Evolutionary conservation across 768 basidiomycete genomes (phyloP), one percentile per base, ranked within the genome.

Genomic region (Pleurotus ostreatus): DNA sequence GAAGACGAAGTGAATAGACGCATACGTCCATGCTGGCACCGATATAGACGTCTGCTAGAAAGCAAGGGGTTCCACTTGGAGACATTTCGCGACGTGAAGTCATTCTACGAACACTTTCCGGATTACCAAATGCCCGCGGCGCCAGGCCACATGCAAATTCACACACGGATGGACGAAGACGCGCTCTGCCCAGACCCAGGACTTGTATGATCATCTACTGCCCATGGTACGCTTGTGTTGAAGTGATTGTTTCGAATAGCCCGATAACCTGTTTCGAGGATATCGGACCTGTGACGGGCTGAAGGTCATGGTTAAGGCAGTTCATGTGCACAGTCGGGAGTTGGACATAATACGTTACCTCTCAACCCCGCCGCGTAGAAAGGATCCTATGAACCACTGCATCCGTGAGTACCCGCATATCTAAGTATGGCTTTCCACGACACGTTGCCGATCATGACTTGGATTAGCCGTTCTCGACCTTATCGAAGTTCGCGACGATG

Each of bases 261-360:
- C 80, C 45, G 88, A 87, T 57, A 83, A 84, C 63, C 70, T 91
- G 40, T 91, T 91, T 68, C 80, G 88, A 47, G 89, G 88, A 22
- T 78, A 75, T 47, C 76, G 80, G 60, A 67, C 73, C 53, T 66
- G 62, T 49, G 83, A 85, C 58, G 79, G 77, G 16, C 68, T 59
- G 58, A 82, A 78, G 61, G 69, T 89, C 26, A 72, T 91, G 57
- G 71, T 86, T 57, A 90, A 90, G 68, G 86, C 88, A 15, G 86
- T 88, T 26, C 79, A 88, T 66, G 62, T 77, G 18, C 64, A 65
- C 49, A 89, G 87, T 61, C 81, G 81, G 26, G 88, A 91, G 67
- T 78, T 80, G 61, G 77, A 80, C 48, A 74, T 83, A 49, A 78
- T 87, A 22, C 80, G 77, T 38, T 68, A 74, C 55, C 71, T 91